Evolutionary conservation across 177 flowering plant genomes (phyloP).

Genomic region (Tripterygium wilfordii): DNA sequence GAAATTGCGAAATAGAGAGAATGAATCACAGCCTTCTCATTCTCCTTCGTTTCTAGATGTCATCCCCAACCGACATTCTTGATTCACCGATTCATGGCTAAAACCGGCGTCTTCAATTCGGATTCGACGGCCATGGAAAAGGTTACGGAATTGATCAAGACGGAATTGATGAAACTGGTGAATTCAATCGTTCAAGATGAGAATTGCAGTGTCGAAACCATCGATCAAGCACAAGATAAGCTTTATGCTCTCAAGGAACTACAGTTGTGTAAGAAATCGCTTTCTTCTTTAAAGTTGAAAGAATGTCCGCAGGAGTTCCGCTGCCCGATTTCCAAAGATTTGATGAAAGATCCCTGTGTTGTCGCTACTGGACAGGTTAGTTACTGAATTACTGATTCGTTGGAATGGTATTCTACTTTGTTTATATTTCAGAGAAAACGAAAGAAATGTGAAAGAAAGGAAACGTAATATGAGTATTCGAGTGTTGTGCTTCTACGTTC

Average conservation of each 20-base stretch:
- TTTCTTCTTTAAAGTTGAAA: conserved; percentile 25
- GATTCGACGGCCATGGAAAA: conserved; percentile 37
- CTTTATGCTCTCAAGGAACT: conserved; percentile 34
- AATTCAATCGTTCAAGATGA: conserved; percentile 41
- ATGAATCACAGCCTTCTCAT: too few relatives aligned
- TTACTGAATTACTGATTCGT: neutral
- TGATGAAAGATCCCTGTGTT: conserved; percentile 86
- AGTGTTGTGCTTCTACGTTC: too few relatives aligned
- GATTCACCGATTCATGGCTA: conserved; percentile 52
- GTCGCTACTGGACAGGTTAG: conserved; percentile 75
- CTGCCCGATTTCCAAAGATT: conserved; percentile 70
- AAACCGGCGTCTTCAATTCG: conserved; percentile 30
- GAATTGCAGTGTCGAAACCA: conserved; percentile 18
- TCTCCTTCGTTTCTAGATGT: neutral
- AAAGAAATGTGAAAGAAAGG: too few relatives aligned
- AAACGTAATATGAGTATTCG: too few relatives aligned
- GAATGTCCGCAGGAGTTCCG: conserved; percentile 56
- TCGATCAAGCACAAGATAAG: conserved; percentile 36
- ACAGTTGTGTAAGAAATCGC: conserved; percentile 29
- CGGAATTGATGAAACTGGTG: conserved; percentile 47
- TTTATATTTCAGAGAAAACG: neutral
- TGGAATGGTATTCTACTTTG: neutral
- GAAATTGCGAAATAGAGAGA: too few relatives aligned
- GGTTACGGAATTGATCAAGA: conserved; percentile 48
- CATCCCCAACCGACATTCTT: too few relatives aligned